Percentiles rank a stretch among this genome's conserved stretches.
Evolutionary conservation across 345 rosid genomes (phyloP).

Genomic region (Eucalyptus pumila): DNA sequence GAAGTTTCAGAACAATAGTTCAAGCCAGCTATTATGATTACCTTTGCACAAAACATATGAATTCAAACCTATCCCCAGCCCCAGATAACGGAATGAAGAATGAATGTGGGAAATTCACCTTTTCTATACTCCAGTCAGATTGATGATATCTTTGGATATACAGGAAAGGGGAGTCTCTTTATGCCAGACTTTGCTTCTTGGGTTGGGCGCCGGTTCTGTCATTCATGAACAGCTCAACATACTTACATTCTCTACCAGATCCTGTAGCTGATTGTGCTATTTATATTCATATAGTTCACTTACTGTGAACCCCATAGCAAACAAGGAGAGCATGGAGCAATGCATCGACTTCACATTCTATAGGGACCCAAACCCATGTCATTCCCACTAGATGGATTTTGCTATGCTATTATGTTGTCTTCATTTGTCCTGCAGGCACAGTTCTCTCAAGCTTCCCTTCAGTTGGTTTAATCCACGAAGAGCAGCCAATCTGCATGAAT

Average conservation of each 20-base stretch:
- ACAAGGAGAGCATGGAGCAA: background rate
- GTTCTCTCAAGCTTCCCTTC: constrained; percentile 21
- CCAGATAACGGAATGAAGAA: background rate
- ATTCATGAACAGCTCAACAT: background rate
- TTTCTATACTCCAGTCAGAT: background rate
- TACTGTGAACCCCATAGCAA: background rate
- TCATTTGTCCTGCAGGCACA: constrained; percentile 30
- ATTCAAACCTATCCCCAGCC: background rate
- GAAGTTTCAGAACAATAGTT: background rate
- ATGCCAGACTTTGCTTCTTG: background rate
- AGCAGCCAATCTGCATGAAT: constrained; percentile 63
- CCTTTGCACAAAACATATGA: background rate
- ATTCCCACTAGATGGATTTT: background rate
- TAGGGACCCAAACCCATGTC: background rate
- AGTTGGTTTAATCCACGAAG: constrained; percentile 14
- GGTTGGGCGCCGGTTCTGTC: background rate
- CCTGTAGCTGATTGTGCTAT: background rate
- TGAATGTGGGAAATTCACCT: background rate
- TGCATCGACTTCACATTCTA: background rate
- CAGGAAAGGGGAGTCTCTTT: background rate
- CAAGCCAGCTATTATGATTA: background rate
- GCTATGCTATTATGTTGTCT: background rate
- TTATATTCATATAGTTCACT: background rate
- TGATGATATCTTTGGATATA: background rate
- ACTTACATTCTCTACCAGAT: background rate